phyloP scores from a whole-genome alignment of 495 filamentous ascomycete genomes.

The Trichoderma asperelloides region DNA sequence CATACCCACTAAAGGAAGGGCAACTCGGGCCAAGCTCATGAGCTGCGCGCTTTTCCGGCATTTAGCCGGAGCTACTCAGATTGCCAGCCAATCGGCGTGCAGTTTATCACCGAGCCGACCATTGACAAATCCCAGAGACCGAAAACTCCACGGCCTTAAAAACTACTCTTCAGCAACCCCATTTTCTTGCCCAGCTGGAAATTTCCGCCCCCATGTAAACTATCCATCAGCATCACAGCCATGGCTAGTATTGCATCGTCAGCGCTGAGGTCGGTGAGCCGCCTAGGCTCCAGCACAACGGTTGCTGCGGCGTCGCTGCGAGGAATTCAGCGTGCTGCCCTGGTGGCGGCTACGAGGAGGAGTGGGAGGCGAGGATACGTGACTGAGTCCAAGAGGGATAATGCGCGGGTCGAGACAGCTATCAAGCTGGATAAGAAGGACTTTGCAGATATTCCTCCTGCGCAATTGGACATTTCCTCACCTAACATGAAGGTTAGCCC shows the following conservation, averaged over 20 bases:
- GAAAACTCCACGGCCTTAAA: background rate
- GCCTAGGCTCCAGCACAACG: conserved; percentile 50
- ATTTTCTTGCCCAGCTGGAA: background rate
- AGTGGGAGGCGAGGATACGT: conserved; percentile 58
- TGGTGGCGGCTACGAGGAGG: conserved; percentile 17
- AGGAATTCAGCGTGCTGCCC: conserved; percentile 32
- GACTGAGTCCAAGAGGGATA: conserved; percentile 67
- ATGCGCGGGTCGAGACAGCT: conserved; percentile 77
- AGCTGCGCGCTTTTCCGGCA: background rate
- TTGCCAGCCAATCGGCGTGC: background rate
- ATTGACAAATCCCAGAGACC: background rate
- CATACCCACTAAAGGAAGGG: background rate
- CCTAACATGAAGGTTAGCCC: conserved; percentile 59
- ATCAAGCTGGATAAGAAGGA: conserved; percentile 77
- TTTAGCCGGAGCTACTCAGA: background rate
- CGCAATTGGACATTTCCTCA: conserved; percentile 48
- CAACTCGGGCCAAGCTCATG: background rate
- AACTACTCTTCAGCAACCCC: background rate
- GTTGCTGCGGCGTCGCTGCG: conserved; percentile 40
- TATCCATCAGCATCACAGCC: conserved; percentile 13
- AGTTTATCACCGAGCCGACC: conserved; percentile 3
- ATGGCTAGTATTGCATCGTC: conserved; percentile 69
- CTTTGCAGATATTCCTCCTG: conserved; percentile 63
- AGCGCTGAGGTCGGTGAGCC: conserved; percentile 70
- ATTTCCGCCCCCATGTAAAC: conserved; percentile 4